Base-by-base conservation (phyloP, 768 basidiomycete species). In the Kwoniella mangroviensis region DNA sequence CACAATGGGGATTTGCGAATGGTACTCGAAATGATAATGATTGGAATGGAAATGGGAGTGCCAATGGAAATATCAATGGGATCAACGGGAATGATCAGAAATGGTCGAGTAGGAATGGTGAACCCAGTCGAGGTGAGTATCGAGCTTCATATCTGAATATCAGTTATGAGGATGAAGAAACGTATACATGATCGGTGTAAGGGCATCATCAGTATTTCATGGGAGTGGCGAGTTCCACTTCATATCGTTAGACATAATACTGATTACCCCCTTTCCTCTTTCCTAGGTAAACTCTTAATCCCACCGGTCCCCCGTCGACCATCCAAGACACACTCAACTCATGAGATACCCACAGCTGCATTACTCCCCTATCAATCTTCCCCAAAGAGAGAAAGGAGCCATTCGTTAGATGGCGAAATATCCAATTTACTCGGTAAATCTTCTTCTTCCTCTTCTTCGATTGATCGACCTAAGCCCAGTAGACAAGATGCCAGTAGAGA, bases 281-380 rank as follows among this genome's bases (percentile, higher is more conserved):
- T 24, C 43, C 41, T 45, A 73, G 72, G 68, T 51, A 63, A 42
- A 66, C 67, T 71, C 17, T 67, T 74, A 10, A 68, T 72, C n/a
- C 70, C 70, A 11, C 70, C 70, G 1, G 62, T 64, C 1, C 59
- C 67, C 3, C 57, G 68, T 60, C 64, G 17, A 34, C 64, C 11
- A 19, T 24, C 56, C n/a, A 40, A 22, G 26, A 17, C 59, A 15
- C 45, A 49, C 26, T 55, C 51, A 24, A 59, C 34, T 60, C 12
- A 19, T 24, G 45, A 58, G 17, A 59, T 41, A 24, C 61, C 57
- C 17, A 54, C 56, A 13, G 51, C 45, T 10, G 66, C 26, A 17
- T 63, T 58, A 45, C 54, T 58, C 24, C 34, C 42, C 34, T 57
- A 41, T 54, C 26, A 69, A 43, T 56, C 51, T n/a, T 21, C 24